phyloP scores from a whole-genome alignment of 176 grass and related monocot species.

The Neostapfia colusana region DNA sequence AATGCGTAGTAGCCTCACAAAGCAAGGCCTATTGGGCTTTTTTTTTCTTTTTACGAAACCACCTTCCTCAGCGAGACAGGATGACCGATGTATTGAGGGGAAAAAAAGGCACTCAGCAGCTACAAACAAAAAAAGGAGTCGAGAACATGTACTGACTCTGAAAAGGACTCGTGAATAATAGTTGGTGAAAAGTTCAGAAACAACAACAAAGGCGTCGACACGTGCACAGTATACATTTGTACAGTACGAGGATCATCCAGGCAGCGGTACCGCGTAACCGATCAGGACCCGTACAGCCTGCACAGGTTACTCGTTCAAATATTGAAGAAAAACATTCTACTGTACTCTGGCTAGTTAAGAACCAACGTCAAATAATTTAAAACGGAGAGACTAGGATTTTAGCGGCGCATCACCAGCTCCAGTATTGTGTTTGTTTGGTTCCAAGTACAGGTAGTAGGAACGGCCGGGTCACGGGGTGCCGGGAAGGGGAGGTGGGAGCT shows the following conservation, averaged over 20 bases:
- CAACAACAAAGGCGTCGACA: background rate
- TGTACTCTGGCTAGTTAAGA: too few species aligned
- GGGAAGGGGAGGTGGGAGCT: too few species aligned
- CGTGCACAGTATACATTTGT: background rate
- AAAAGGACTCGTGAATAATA: too few species aligned
- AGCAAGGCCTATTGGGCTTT: background rate
- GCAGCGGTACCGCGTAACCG: background rate
- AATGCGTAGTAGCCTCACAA: too few species aligned
- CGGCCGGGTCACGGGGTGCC: conserved; percentile 5
- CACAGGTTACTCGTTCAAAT: background rate
- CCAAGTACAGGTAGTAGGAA: too few species aligned
- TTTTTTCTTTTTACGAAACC: background rate
- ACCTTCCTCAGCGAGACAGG: background rate
- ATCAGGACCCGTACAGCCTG: conserved; percentile 29
- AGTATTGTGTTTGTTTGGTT: background rate
- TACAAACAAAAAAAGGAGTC: background rate
- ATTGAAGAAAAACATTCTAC: background rate
- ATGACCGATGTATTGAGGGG: too few species aligned
- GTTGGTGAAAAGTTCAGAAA: background rate
- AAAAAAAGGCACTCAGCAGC: too few species aligned
- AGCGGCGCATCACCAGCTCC: background rate
- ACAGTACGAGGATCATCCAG: background rate
- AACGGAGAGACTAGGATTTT: too few species aligned
- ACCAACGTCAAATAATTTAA: too few species aligned
- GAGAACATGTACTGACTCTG: background rate